phyloP scores from a whole-genome alignment of 495 filamentous ascomycete genomes.

The Cryomyces minteri region DNA sequence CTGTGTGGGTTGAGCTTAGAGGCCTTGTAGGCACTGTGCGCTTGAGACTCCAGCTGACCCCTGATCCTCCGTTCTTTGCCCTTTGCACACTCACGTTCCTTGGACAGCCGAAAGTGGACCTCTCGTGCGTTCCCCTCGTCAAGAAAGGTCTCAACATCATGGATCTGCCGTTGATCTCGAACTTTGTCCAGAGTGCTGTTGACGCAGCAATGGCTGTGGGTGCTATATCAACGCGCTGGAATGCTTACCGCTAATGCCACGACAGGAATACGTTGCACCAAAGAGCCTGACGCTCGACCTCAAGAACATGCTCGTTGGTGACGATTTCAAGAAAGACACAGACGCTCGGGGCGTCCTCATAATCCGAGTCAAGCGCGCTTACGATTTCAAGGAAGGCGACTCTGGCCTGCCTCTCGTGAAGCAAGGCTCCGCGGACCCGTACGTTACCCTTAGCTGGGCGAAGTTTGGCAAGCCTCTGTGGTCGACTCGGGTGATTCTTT shows the following conservation, averaged over 20 bases:
- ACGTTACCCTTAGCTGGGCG: conserved; percentile 53
- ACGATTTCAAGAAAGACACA: conserved; percentile 62
- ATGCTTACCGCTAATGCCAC: too few relatives aligned
- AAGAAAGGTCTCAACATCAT: conserved; percentile 50
- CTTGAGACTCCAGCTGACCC: conserved; percentile 45
- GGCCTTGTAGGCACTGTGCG: conserved; percentile 47
- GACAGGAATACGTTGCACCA: conserved; percentile 46
- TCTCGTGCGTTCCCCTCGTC: conserved; percentile 47
- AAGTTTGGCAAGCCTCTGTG: conserved; percentile 53
- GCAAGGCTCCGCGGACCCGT: conserved; percentile 43
- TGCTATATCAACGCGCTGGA: too few relatives aligned
- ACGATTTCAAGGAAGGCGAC: conserved; percentile 50
- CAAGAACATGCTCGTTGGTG: conserved; percentile 55
- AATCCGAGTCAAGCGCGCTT: conserved; percentile 41
- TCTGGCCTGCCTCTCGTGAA: conserved; percentile 31
- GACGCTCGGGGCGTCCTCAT: conserved; percentile 41
- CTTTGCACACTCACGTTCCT: conserved; percentile 53
- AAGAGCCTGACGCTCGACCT: conserved; percentile 53
- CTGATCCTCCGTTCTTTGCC: conserved; percentile 54
- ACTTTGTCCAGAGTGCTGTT: conserved; percentile 54
- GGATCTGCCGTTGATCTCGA: conserved; percentile 50
- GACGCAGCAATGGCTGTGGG: conserved; percentile 38
- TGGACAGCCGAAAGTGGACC: conserved; percentile 55
- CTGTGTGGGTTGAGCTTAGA: conserved; percentile 54
- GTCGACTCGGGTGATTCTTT: conserved; percentile 41